phyloP scores from a whole-genome alignment of 345 rosid species.

The Salix suchowensis region DNA sequence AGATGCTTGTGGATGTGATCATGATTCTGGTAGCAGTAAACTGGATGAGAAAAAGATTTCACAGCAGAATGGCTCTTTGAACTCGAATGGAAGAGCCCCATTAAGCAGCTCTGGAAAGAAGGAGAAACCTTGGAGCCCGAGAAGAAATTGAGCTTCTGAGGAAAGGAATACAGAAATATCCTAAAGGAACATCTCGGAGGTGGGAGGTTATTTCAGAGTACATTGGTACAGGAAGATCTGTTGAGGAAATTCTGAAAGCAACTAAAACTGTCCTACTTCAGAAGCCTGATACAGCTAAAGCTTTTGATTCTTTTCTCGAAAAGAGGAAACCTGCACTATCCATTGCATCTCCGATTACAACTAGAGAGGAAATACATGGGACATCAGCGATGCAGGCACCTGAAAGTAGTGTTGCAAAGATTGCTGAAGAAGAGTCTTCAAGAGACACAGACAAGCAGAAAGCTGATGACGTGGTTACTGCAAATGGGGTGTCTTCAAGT shows the following conservation, averaged over 20 bases:
- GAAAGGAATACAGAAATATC: slow-evolving; percentile 83
- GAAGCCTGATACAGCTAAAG: slow-evolving; percentile 86
- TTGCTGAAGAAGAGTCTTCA: slow-evolving; percentile 29
- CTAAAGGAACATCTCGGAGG: slow-evolving; percentile 92
- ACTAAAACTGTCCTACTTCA: slow-evolving; percentile 94
- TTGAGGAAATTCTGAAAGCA: slow-evolving; percentile 92
- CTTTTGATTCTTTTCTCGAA: slow-evolving; percentile 94
- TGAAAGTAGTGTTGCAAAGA: slow-evolving; percentile 22
- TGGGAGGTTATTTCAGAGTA: slow-evolving; percentile 98
- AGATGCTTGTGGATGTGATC: slow-evolving; percentile 40
- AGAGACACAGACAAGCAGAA: slow-evolving; percentile 35
- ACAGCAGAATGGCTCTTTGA: slow-evolving; percentile 51
- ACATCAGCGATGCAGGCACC: slow-evolving; percentile 24
- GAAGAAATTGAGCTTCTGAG: slow-evolving; percentile 92
- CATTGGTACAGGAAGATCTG: slow-evolving; percentile 87
- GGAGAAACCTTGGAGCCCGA: slow-evolving; percentile 75
- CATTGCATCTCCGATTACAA: slow-evolving; percentile 81
- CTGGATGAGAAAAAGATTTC: slow-evolving; percentile 37
- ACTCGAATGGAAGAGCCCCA: slow-evolving; percentile 39
- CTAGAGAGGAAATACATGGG: slow-evolving; percentile 65
- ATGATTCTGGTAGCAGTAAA: slow-evolving; percentile 35
- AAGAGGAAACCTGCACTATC: slow-evolving; percentile 73
- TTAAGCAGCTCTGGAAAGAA: slow-evolving; percentile 47
- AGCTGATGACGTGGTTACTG: slow-evolving; percentile 27
- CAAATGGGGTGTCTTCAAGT: slow-evolving; percentile 43